Conservation (phyloP, 805 yeast species). For the Ogataea dorogensis region DNA sequence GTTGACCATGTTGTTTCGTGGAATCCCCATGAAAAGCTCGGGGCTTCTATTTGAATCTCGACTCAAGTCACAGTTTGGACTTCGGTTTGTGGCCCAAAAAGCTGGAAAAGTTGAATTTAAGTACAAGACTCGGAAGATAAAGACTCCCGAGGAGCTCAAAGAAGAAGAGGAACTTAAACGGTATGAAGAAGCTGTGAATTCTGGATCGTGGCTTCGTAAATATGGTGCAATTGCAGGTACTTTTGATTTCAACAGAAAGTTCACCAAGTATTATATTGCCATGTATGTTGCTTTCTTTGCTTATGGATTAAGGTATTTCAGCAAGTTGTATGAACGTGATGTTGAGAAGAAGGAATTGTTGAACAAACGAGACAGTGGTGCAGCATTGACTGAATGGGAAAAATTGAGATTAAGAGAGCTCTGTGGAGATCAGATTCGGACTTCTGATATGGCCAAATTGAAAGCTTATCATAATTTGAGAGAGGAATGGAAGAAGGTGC, state of each 20-base stretch:
- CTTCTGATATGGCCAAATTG: slow-evolving; percentile 60
- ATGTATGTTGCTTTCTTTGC: slow-evolving; percentile 55
- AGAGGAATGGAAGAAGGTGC: slow-evolving; percentile 31
- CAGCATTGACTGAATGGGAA: slow-evolving; percentile 59
- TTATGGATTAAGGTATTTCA: slow-evolving; percentile 64
- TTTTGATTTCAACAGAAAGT: slow-evolving; percentile 55
- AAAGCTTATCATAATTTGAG: slow-evolving; percentile 57
- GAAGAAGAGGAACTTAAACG: slow-evolving; percentile 30
- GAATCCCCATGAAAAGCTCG: no score
- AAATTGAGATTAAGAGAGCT: slow-evolving; percentile 58
- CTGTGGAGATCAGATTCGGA: slow-evolving; percentile 54
- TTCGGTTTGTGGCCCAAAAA: slow-evolving; percentile 1
- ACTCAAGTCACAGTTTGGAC: no score
- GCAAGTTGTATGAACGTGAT: slow-evolving; percentile 64
- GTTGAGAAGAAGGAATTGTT: slow-evolving; percentile 45
- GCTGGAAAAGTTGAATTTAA: slow-evolving; percentile 26
- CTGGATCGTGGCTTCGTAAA: slow-evolving; percentile 36
- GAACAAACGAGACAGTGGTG: slow-evolving; percentile 34
- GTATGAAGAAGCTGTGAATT: slow-evolving; percentile 34
- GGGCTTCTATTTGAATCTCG: no score
- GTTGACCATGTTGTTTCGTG: slow-evolving; percentile 3
- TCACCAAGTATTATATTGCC: slow-evolving; percentile 64
- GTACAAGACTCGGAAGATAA: slow-evolving; percentile 28
- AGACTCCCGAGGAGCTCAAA: slow-evolving; percentile 29
- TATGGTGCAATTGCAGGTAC: slow-evolving; percentile 57